These are phyloP conservation scores for Trypanosoma brucei DNA, from an alignment of 208 protist species.

Conservation along the genomic window DNA sequence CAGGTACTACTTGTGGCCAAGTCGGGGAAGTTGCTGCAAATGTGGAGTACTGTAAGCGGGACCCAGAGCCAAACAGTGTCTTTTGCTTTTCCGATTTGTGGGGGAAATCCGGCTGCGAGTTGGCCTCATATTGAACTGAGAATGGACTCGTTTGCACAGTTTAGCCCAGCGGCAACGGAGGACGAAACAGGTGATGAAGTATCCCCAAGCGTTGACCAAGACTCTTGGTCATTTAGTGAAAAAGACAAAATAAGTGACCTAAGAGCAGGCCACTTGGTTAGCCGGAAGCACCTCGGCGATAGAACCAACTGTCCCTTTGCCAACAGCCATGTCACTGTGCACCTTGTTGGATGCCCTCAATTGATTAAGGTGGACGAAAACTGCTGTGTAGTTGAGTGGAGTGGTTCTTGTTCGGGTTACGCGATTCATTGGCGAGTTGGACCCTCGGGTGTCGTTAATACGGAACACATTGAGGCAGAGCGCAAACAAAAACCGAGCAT, in stretches of 20 bases:
- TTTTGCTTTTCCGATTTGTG: not conserved
- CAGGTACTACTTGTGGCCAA: constrained; percentile 8
- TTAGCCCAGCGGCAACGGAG: not conserved
- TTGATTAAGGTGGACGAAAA: constrained; percentile 1
- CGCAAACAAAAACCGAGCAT: constrained; percentile 1
- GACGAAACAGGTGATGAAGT: not conserved
- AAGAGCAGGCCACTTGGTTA: not conserved
- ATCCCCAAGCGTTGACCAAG: not conserved
- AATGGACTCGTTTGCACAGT: constrained; percentile 1
- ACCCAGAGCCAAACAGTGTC: not conserved
- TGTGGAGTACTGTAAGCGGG: constrained; percentile 11
- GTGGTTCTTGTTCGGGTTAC: constrained; percentile 15
- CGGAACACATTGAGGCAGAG: constrained; percentile 1
- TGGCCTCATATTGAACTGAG: constrained; percentile 13
- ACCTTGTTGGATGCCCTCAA: constrained; percentile 17
- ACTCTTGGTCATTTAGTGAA: too few species aligned
- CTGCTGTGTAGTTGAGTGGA: constrained; percentile 13
- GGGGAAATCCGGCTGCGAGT: not conserved
- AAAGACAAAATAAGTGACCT: not conserved
- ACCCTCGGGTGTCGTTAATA: constrained; percentile 8
- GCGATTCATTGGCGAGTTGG: constrained; percentile 15
- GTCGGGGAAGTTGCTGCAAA: constrained; percentile 13
- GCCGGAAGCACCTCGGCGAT: not conserved
- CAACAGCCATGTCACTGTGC: constrained; percentile 1
- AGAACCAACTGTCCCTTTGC: not conserved